Base-by-base conservation (phyloP, 116 monocot genomes). In the Thalassia testudinum region DNA sequence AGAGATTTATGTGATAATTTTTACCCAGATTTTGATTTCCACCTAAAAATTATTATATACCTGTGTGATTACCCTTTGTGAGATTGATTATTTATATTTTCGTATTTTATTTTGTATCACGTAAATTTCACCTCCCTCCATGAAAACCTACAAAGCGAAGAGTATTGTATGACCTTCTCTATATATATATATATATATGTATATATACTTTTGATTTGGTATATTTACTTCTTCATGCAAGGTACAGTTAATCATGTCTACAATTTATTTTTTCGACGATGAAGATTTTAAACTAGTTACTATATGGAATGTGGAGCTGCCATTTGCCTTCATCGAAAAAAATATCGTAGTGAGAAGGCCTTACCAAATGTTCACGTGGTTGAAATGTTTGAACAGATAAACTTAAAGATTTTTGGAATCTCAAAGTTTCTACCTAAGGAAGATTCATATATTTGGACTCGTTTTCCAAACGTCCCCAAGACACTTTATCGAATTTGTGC, bases 291-390 rank as follows among this genome's bases (percentile, higher is more conserved):
- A n/a, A n/a, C 10, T n/a, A 1, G 3, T 20, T 45, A 3, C 15
- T 20, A 2, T 40, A 10, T 57, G 86, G 92, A 43, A 16, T 16
- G 75, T 86, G 1, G 74, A 77, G 1, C 37, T 74, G 12, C 92
- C 92, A 26, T 76, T 74, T 73, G 75, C 67, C 28, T 54, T 77
- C 1, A 59, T 86, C 65, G 92, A 92, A n/a, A 86, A 92, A 43
- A 53, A 59, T 43, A 66, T 52, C 52, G 52, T 60, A 1, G 62
- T 67, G 61, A 63, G 83, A 61, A 70, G 79, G 69, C 70, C 0
- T 70, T 75, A 12, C 65, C 92, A 17, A 28, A 25, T 37, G 72
- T 47, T 24, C 74, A 86, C 21, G 92, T 92, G 10, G 83, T 86
- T 0, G 60, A 65, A 8, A 92, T 92, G 80, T 75, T 92, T 57